These are phyloP conservation scores for Pseudodiploospora longispora DNA, from an alignment of 2,329 filamentous ascomycete species.

Conservation along the genomic window DNA sequence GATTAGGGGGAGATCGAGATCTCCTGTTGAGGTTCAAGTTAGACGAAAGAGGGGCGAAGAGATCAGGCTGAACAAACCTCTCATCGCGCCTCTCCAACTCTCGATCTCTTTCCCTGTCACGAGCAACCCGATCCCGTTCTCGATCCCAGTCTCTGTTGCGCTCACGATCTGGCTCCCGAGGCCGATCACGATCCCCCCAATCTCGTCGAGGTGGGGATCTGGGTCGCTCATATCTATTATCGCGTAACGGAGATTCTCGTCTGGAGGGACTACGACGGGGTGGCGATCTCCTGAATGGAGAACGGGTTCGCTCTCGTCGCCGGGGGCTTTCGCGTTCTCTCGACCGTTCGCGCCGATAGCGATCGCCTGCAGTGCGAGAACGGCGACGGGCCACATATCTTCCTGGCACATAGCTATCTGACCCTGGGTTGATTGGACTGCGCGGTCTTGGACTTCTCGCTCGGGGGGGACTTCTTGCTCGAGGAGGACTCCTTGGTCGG, in stretches of 20 bases:
- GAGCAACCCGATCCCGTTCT: slow-evolving; percentile 16
- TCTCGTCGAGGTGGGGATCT: slow-evolving; percentile 30
- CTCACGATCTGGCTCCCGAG: slow-evolving; percentile 24
- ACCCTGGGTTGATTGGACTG: slow-evolving; percentile 26
- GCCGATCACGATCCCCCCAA: slow-evolving; percentile 29
- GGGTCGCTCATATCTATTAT: slow-evolving; percentile 30
- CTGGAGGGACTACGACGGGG: slow-evolving; percentile 31
- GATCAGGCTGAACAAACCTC: slow-evolving; percentile 19
- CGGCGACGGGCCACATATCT: slow-evolving; percentile 33
- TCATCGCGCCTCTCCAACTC: slow-evolving; percentile 35
- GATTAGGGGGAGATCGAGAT: slow-evolving; percentile 45
- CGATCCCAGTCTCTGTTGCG: slow-evolving; percentile 23
- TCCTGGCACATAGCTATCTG: slow-evolving; percentile 40
- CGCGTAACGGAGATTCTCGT: slow-evolving; percentile 26
- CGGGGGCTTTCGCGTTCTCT: slow-evolving; percentile 31
- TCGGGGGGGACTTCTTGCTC: slow-evolving; percentile 21
- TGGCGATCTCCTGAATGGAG: slow-evolving; percentile 29
- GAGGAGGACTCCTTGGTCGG: slow-evolving; percentile 14
- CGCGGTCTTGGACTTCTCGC: slow-evolving; percentile 21
- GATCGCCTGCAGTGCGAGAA: slow-evolving; percentile 33
- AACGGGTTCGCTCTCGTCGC: slow-evolving; percentile 28
- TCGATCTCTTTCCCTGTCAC: slow-evolving; percentile 19
- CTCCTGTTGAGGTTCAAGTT: slow-evolving; percentile 33
- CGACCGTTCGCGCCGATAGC: slow-evolving; percentile 34
- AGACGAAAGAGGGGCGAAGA: slow-evolving; percentile 9